These are phyloP conservation scores for Linum lewisii DNA, from an alignment of 345 rosid genomes.

Conservation along the genomic window DNA sequence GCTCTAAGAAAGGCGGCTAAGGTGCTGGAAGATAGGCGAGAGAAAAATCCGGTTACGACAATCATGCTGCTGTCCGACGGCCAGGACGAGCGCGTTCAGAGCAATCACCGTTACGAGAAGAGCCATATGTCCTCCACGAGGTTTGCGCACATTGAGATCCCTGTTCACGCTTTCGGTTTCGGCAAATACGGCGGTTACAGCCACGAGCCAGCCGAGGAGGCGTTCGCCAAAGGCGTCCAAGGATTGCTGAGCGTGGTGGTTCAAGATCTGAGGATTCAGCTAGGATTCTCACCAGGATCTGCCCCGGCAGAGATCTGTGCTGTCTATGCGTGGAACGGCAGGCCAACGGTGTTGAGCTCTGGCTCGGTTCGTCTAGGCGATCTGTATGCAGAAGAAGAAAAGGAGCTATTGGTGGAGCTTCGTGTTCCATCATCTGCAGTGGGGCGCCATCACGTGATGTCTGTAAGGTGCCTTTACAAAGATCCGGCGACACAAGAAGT, in stretches of 20 bases:
- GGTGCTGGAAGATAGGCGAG: constrained; percentile 6
- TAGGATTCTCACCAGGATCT: constrained; percentile 19
- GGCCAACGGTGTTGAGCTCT: constrained; percentile 14
- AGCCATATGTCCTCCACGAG: constrained; percentile 18
- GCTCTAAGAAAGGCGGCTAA: constrained; percentile 4
- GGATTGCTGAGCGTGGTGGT: constrained; percentile 23
- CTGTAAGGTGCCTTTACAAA: constrained; percentile 22
- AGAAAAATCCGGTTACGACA: constrained; percentile 6
- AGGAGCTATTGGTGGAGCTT: constrained; percentile 20
- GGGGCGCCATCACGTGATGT: constrained; percentile 26
- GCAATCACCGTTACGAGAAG: not conserved
- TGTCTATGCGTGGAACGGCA: constrained; percentile 13
- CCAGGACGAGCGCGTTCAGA: constrained; percentile 1
- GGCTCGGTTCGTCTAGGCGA: constrained; percentile 20
- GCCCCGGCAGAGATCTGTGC: constrained; percentile 22
- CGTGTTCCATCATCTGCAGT: constrained; percentile 16
- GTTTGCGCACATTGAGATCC: constrained; percentile 22
- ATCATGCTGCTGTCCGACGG: constrained; percentile 9
- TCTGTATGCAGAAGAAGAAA: constrained; percentile 26
- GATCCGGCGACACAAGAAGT: constrained; percentile 25
- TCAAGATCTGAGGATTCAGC: constrained; percentile 23
- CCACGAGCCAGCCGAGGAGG: constrained; percentile 39
- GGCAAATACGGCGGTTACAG: constrained; percentile 20
- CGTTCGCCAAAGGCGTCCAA: constrained; percentile 45
- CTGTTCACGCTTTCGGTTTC: constrained; percentile 23